Conservation (phyloP, 495 filamentous ascomycete species). For the Bacidia gigantensis region DNA sequence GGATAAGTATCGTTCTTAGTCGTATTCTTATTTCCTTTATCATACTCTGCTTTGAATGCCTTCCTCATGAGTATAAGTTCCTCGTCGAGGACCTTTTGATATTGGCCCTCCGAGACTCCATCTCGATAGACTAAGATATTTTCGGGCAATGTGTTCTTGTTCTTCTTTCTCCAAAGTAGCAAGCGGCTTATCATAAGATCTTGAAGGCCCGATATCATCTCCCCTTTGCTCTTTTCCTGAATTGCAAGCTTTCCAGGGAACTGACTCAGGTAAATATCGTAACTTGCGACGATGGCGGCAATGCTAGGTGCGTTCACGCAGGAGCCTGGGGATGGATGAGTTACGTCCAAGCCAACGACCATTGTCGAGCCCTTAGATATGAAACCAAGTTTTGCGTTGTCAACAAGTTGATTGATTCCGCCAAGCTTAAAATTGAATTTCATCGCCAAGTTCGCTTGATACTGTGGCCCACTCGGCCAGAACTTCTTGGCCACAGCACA, state of each 20-base stretch:
- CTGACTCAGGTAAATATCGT: conserved; percentile 47
- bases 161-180: conserved; percentile 33
- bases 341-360: conserved; percentile 79
- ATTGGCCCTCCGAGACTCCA: conserved; percentile 82
- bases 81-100: conserved; percentile 39
- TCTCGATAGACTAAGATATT: conserved; percentile 83
- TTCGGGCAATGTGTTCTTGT: conserved; percentile 40
- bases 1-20: too few relatives aligned
- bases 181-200: conserved; percentile 48
- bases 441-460: conserved; percentile 60
- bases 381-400: conserved; percentile 33
- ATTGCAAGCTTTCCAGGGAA: conserved; percentile 52
- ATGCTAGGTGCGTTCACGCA: conserved; percentile 48
- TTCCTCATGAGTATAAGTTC: conserved; percentile 45
- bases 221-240: conserved; percentile 39
- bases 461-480: conserved; percentile 30
- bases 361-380: conserved; percentile 56
- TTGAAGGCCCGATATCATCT: conserved; percentile 45
- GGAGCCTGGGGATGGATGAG: conserved; percentile 68
- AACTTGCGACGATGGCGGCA: conserved; percentile 59
- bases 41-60: conserved; percentile 46
- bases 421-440: conserved; percentile 84
- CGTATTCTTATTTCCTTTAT: too few relatives aligned
- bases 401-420: conserved; percentile 41
- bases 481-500: conserved; percentile 34